Evolutionary conservation across 257 asterid species (phyloP).

Genomic region (Solanum clarkiae): DNA sequence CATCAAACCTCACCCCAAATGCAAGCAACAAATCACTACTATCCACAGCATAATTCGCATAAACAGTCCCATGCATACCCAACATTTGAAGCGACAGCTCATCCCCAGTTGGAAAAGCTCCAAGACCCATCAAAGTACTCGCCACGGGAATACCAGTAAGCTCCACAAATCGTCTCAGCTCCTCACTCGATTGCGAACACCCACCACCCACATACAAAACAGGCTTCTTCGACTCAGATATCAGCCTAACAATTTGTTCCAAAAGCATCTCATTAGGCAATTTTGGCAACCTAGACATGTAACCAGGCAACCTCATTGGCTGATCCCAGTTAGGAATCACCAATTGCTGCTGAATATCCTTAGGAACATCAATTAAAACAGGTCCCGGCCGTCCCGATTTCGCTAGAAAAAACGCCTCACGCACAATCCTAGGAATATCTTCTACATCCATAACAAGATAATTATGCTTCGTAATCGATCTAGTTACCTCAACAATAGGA

Average conservation of each 20-base stretch:
- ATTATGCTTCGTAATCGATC: constrained; percentile 5
- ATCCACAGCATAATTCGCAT: constrained; percentile 4
- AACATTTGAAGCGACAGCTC: constrained; percentile 2
- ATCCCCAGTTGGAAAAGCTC: not conserved
- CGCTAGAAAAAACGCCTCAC: constrained; percentile 1
- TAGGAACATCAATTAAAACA: not conserved
- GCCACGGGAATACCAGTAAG: constrained; percentile 1
- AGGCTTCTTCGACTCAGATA: constrained; percentile 1
- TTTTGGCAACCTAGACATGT: constrained; percentile 3
- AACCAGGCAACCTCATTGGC: constrained; percentile 7
- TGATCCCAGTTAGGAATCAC: constrained; percentile 8
- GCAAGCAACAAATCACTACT: constrained; percentile 6
- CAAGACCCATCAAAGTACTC: constrained; percentile 7
- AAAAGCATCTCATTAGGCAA: not conserved
- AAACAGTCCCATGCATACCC: constrained; percentile 6
- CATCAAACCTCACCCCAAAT: constrained; percentile 7
- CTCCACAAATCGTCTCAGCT: not conserved
- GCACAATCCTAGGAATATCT: constrained; percentile 1
- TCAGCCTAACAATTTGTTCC: constrained; percentile 3
- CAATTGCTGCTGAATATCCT: constrained; percentile 4
- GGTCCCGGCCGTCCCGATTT: constrained; percentile 5
- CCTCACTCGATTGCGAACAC: not conserved
- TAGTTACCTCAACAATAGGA: constrained; percentile 6
- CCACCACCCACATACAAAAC: constrained; percentile 5
- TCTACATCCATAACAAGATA: constrained; percentile 4